Conservation (phyloP, 495 filamentous ascomycete species). For the Entonaema liquescens region DNA sequence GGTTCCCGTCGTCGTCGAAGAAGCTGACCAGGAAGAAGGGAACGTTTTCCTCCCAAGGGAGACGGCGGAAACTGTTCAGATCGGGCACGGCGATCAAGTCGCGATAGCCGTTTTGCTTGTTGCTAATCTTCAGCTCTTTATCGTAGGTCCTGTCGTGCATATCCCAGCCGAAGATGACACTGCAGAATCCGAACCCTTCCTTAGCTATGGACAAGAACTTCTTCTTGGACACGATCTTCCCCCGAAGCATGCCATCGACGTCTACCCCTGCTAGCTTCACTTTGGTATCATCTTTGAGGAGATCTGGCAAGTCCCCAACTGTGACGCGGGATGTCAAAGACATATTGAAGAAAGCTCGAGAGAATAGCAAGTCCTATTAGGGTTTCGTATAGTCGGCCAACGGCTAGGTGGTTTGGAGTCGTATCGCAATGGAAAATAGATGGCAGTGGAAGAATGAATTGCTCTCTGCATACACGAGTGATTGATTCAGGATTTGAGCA, state of each 20-base stretch:
- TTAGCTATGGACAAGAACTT: constrained; percentile 90
- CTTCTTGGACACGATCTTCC: constrained; percentile 94
- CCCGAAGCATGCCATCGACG: constrained; percentile 88
- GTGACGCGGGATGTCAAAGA: constrained; percentile 54
- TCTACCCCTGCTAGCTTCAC: constrained; percentile 95
- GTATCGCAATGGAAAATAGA: neutral
- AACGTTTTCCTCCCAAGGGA: constrained; percentile 93
- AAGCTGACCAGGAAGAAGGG: constrained; percentile 96
- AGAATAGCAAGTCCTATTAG: neutral
- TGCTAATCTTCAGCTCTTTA: constrained; percentile 84
- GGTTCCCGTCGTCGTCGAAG: constrained; percentile 75
- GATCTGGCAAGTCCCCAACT: constrained; percentile 66
- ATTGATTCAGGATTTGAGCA: neutral
- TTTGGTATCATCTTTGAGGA: constrained; percentile 78
- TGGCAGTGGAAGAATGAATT: constrained; percentile 6
- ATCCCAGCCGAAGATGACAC: constrained; percentile 96
- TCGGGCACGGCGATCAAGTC: constrained; percentile 89
- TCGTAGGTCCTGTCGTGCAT: constrained; percentile 95
- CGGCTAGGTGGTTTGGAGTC: neutral
- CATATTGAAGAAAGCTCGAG: too few relatives aligned
- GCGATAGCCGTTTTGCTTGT: constrained; percentile 90
- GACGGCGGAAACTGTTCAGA: constrained; percentile 80
- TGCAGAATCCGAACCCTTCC: constrained; percentile 95
- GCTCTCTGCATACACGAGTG: constrained; percentile 14
- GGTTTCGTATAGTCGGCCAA: neutral